phyloP scores from a whole-genome alignment of 805 yeast species.

The Metahyphopichia silvanorum region DNA sequence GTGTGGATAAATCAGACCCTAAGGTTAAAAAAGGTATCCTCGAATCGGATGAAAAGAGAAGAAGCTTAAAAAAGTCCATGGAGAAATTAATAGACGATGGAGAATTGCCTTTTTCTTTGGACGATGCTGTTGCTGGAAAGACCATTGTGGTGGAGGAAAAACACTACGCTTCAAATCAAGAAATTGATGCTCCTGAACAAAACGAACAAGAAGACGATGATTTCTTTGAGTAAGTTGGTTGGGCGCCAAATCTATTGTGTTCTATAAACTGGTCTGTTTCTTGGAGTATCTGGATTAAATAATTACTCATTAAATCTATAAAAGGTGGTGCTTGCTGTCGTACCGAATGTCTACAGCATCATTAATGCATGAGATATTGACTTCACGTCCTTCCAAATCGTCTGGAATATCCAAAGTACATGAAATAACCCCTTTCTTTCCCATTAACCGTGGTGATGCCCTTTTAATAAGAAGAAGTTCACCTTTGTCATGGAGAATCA shows the following conservation, averaged over 20 bases:
- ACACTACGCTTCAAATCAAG: conserved; percentile 16
- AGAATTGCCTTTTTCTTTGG: conserved; percentile 50
- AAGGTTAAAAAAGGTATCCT: conserved; percentile 40
- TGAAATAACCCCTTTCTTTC: conserved; percentile 34
- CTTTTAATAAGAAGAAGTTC: conserved; percentile 70
- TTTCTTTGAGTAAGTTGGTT: conserved; percentile 35
- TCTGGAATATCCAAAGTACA: conserved; percentile 51
- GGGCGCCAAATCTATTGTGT: no score
- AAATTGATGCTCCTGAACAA: conserved; percentile 45
- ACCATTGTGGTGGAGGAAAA: conserved; percentile 20
- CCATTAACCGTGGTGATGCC: conserved; percentile 55
- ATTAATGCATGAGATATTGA: conserved; percentile 52
- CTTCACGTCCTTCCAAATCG: conserved; percentile 42
- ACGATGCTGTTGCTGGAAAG: conserved; percentile 43
- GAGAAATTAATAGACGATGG: conserved; percentile 50
- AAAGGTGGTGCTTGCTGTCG: conserved; percentile 6
- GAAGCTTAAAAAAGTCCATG: conserved; percentile 46
- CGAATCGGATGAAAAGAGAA: conserved; percentile 41
- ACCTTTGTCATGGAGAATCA: conserved; percentile 53
- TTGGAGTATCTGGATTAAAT: no score
- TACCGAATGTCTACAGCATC: conserved; percentile 65
- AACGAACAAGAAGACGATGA: conserved; percentile 32
- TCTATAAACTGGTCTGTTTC: no score
- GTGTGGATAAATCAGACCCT: conserved; percentile 17
- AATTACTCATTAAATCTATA: not conserved